Evolutionary conservation across 2,329 filamentous ascomycete species (phyloP), one percentile per base, ranked within the genome.

Genomic region (Fusarium irregulare): DNA sequence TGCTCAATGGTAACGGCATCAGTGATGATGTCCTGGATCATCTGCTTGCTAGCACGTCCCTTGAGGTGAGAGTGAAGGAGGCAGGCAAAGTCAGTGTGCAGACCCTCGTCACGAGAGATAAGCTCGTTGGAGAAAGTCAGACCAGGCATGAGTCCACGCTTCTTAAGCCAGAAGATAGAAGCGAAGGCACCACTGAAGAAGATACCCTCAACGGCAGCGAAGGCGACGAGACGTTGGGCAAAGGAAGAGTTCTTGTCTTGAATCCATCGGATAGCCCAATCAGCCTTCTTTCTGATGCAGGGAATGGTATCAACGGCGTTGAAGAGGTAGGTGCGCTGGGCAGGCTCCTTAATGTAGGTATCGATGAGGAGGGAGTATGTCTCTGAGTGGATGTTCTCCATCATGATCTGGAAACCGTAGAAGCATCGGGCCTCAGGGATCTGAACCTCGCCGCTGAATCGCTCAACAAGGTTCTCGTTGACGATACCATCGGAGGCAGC

Each of bases 351-450:
- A 85, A 99, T 97, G 83, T 99, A 99, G 69, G 95, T 98, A 82
- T 99, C 96, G 80, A 99, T 99, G 80, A 99, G 91, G 37, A 99
- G 91, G 21, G 95, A 98, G 89, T 99, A 99, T 57, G 96, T 99
- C 86, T 99, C 96, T 18, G 96, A 98, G 88, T 99, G 96, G 78
- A 99, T 97, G 86, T 99, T 99, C 88, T 99, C 96, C 93, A 99
- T 98, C 96, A 99, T 99, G 86, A 98, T 98, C 86, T 99, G 96
- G 89, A 99, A 99, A 72, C 96, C 96, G 83, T 99, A 99, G 88
- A 99, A 99, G 90, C 96, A 99, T 78, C 96, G 94, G 71, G 96
- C 96, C 85, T 99, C 96, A 13, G 96, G 95, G 63, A 98, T 91
- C 85, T 99, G 96, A 30, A 99, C 95, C 84, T 99, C 96, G 72